Evolutionary conservation across 345 rosid genomes (phyloP).

Genomic region (Odontarrhena argentea): DNA sequence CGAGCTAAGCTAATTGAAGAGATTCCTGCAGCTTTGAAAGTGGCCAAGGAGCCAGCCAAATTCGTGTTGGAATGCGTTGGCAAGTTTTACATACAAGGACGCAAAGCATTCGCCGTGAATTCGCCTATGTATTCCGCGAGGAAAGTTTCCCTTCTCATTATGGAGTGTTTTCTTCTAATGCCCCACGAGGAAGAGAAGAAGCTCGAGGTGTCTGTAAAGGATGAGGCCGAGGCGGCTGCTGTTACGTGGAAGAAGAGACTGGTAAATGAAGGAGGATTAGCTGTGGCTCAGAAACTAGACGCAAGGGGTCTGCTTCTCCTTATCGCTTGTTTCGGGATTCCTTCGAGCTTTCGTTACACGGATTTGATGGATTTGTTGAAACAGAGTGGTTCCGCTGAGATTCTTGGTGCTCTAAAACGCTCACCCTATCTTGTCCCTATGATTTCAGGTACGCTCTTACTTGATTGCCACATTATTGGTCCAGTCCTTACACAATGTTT

Average conservation of each 20-base stretch:
- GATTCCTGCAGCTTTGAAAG: constrained; percentile 56
- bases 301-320: constrained; percentile 74
- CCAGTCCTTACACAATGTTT: constrained; percentile 6
- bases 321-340: constrained; percentile 68
- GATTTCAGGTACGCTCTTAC: constrained; percentile 43
- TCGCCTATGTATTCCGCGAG: constrained; percentile 57
- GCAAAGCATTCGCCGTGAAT: constrained; percentile 50
- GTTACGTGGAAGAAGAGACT: constrained; percentile 70
- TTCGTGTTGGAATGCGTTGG: constrained; percentile 77
- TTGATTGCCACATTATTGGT: neutral
- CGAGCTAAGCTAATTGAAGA: constrained; percentile 50
- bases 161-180: constrained; percentile 59
- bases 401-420: constrained; percentile 46
- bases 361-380: constrained; percentile 65
- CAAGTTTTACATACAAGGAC: constrained; percentile 62
- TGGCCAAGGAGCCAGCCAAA: constrained; percentile 59
- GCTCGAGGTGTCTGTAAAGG: constrained; percentile 29
- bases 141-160: constrained; percentile 52
- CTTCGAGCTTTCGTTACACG: constrained; percentile 45
- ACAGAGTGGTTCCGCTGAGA: constrained; percentile 46
- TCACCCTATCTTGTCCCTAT: constrained; percentile 50
- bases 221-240: constrained; percentile 57
- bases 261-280: constrained; percentile 61
- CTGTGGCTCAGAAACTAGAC: constrained; percentile 52
- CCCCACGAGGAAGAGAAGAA: constrained; percentile 23